Base-by-base conservation (phyloP, 495 filamentous ascomycete genomes). In the Penicillium desertorum region DNA sequence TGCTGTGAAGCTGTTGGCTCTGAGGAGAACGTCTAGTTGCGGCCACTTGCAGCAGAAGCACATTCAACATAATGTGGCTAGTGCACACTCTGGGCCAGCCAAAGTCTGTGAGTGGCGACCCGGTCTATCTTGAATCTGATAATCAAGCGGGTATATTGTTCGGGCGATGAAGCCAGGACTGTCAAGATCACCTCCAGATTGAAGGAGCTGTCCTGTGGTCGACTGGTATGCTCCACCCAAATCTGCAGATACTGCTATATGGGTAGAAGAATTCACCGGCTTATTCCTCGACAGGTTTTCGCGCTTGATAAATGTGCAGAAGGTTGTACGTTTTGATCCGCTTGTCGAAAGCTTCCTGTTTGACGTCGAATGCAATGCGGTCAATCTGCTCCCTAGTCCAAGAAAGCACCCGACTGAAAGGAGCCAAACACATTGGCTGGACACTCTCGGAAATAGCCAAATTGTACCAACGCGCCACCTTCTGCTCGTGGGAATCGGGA, bases 381-480 rank as follows among this genome's bases (percentile, higher is more conserved):
- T 78, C 71, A 41, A 96, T 86, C 56, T 88, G 81, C n/a, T 85
- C 78, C n/a, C 78, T 56, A 8, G 82, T 75, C 82, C 85, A 92
- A 20, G 75, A 72, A 49, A 81, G 78, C 12, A 86, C 80, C 56
- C 90, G 80, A 36, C 79, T 87, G 63, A 97, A 80, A 5, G 92
- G 87, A 1, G 83, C 91, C 61, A 96, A 64, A 56, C 84, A 87
- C 42, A 95, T 71, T 8, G 85, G 84, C 56, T 92, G 83, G 43
- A 96, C 76, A 16, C 88, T 89, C 60, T 88, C 81, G 3, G 78
- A 84, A 45, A 95, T 70, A 12, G 83, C 88, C 19, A 95, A 75
- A 63, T 91, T 90, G 69, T 94, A 96, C 92, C 92, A 96, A 23
- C 84, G 79, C 27, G 89, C 90, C 22, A 91, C 80, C 47, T 88